Base-by-base conservation (phyloP, 2,329 filamentous ascomycete species). In the Hypoxylon sp. region DNA sequence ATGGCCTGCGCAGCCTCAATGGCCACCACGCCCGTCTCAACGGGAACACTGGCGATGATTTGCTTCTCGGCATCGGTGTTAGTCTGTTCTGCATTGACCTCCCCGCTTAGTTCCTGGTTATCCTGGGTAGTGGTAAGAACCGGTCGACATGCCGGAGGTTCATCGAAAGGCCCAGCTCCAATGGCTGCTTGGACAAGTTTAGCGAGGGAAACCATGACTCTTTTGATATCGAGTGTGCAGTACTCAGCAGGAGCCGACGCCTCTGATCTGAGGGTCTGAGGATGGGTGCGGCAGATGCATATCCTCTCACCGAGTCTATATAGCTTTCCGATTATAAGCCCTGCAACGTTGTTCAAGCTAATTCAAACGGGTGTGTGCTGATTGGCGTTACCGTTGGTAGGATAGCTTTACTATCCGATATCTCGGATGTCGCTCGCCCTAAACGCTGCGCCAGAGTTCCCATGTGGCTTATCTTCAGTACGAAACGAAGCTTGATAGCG, bases 1-100 rank as follows among this genome's bases (percentile, higher is more conserved):
- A 73, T 60, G 7, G 57, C 65, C 44, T 73, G 69, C 2, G 68
- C 42, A 27, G 71, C 70, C 29, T 72, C 57, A n/a, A 71, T 71
- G 8, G 66, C 27, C 17, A 54, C 29, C 6, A 67, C 66, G 15
- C 67, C 69, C 11, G 71, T 32, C 50, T 72, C 71, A 19, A 70
- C 61, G 2, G 65, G 54, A 17, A 24, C 52, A 47, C 19, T 42
- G n/a, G 48, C 11, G 31, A 47, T 24, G 3, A 13, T n/a, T 15
- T 64, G 53, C n/a, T 67, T 65, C 29, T 62, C 65, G 5, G 27
- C 13, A 17, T 66, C 52, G 1, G 24, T 21, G 1, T 60, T 29
- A n/a, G 15, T 31, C n/a, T 44, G 54, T 10, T 47, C 60, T 13
- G 27, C 10, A 8, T 31, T 27, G 10, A 24, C 39, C n/a, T 55